Evolutionary conservation across 805 yeast genomes (phyloP).

Genomic region (Maudiozyma bulderi): DNA sequence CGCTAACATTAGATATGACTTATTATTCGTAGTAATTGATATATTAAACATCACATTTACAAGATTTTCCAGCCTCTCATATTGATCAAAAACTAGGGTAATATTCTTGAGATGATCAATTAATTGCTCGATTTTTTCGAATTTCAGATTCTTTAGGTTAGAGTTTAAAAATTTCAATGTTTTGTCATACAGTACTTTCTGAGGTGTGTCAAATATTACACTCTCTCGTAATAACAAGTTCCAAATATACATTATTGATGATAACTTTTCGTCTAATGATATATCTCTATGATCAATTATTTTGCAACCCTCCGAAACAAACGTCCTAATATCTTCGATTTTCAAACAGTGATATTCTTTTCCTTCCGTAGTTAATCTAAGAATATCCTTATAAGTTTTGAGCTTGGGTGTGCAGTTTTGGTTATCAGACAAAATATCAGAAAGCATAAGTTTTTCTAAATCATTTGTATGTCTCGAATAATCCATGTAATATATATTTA

Average conservation of each 20-base stretch:
- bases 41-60: slow-evolving; percentile 23
- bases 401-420: neutral
- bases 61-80: slow-evolving; percentile 20
- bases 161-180: slow-evolving; percentile 16
- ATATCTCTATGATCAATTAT: neutral
- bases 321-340: neutral
- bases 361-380: neutral
- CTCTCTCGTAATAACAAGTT: slow-evolving; percentile 6
- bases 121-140: neutral
- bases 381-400: neutral
- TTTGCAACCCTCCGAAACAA: neutral
- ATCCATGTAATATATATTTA: slow-evolving; percentile 13
- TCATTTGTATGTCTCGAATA: slow-evolving; percentile 11
- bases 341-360: neutral
- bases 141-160: slow-evolving; percentile 3
- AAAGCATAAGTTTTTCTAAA: slow-evolving; percentile 15
- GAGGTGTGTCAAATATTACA: slow-evolving; percentile 1
- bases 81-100: slow-evolving; percentile 12
- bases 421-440: slow-evolving; percentile 7
- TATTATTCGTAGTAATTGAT: slow-evolving; percentile 12
- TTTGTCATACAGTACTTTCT: slow-evolving; percentile 12
- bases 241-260: slow-evolving; percentile 7
- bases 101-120: slow-evolving; percentile 9
- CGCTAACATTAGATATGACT: neutral
- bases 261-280: neutral